These are phyloP conservation scores for Trichoderma orchidacearum DNA, from an alignment of 495 filamentous ascomycete species.

Conservation along the genomic window DNA sequence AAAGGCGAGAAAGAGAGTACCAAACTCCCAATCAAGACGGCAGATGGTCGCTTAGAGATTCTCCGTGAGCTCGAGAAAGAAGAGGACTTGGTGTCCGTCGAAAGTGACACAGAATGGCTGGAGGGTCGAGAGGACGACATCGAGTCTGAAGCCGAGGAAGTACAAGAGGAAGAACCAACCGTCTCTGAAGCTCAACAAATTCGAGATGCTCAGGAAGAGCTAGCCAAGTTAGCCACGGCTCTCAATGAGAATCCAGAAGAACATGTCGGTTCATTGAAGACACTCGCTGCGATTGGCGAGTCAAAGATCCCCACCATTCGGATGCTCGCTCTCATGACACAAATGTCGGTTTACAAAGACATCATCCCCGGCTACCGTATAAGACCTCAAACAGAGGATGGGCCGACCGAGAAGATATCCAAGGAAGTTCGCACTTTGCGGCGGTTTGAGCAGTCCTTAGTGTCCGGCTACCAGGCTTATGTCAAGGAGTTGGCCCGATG, in stretches of 20 bases:
- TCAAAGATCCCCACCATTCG: slow-evolving; percentile 58
- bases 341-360: slow-evolving; percentile 87
- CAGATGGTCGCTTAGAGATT: slow-evolving; percentile 55
- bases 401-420: slow-evolving; percentile 63
- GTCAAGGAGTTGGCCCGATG: slow-evolving; percentile 54
- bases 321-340: slow-evolving; percentile 71
- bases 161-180: slow-evolving; percentile 34
- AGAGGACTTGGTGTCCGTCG: slow-evolving; percentile 30
- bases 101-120: slow-evolving; percentile 42
- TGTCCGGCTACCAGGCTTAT: slow-evolving; percentile 71
- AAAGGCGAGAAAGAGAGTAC: slow-evolving; percentile 52
- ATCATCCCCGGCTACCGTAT: slow-evolving; percentile 93
- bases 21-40: slow-evolving; percentile 72
- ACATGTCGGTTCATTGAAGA: slow-evolving; percentile 62
- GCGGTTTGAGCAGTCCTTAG: slow-evolving; percentile 69
- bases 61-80: slow-evolving; percentile 20
- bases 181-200: slow-evolving; percentile 66
- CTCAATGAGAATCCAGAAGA: slow-evolving; percentile 93
- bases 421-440: slow-evolving; percentile 79
- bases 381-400: slow-evolving; percentile 61
- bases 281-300: slow-evolving; percentile 59
- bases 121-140: slow-evolving; percentile 26
- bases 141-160: slow-evolving; percentile 26
- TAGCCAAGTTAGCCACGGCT: slow-evolving; percentile 65
- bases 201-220: slow-evolving; percentile 76